Conservation (phyloP, 2,329 filamentous ascomycete species). For the Hypoxylon sp. region DNA sequence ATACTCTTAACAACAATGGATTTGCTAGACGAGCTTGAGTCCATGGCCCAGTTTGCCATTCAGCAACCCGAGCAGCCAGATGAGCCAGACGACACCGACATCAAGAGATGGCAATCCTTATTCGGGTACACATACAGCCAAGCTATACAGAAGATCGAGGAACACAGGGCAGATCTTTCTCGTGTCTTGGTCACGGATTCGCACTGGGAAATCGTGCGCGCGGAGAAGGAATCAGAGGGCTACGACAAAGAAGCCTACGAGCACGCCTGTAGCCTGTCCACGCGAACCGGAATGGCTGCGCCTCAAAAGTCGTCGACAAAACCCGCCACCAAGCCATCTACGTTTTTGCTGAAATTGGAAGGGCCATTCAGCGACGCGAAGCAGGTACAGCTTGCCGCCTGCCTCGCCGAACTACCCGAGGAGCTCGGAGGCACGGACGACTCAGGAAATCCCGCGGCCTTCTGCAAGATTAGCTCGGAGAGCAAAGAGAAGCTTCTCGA, state of each 20-base stretch:
- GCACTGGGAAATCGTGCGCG: slow-evolving; percentile 25
- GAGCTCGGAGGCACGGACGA: slow-evolving; percentile 1
- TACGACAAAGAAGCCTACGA: slow-evolving; percentile 33
- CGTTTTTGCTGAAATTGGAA: slow-evolving; percentile 8
- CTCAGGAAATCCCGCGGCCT: not conserved
- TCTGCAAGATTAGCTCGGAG: not conserved
- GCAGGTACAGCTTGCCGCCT: not conserved
- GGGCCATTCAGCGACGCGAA: not conserved
- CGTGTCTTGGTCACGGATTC: slow-evolving; percentile 10
- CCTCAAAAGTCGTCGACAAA: not conserved
- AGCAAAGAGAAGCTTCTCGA: slow-evolving; percentile 2
- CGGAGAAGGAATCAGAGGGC: slow-evolving; percentile 19
- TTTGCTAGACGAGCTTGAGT: slow-evolving; percentile 25
- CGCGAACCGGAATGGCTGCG: not conserved
- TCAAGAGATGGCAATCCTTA: slow-evolving; percentile 26
- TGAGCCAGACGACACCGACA: slow-evolving; percentile 3
- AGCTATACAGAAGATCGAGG: slow-evolving; percentile 17
- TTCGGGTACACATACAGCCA: slow-evolving; percentile 23
- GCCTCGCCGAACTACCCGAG: not conserved
- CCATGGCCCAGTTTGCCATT: slow-evolving; percentile 16
- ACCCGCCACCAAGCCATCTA: not conserved
- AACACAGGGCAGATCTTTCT: slow-evolving; percentile 13
- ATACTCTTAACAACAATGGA: not conserved
- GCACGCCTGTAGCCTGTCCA: slow-evolving; percentile 9
- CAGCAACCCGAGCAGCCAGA: slow-evolving; percentile 6